A percentile compares a stretch with the other conserved stretches of the same genome.
These are phyloP conservation scores for Euphorbia pulcherrima DNA, from an alignment of 345 rosid species.

Conservation along the genomic window DNA sequence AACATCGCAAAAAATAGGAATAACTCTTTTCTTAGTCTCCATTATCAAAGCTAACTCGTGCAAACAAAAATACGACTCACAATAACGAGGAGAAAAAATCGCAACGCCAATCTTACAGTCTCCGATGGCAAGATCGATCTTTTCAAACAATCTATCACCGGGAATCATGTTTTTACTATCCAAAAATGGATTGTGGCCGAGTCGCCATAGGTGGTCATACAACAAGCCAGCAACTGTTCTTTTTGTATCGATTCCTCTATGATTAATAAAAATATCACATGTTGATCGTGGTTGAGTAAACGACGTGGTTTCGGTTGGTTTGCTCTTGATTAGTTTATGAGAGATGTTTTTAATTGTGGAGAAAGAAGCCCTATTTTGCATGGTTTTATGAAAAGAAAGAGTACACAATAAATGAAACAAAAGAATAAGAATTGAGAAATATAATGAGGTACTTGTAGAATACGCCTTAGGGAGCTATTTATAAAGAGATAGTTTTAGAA, in stretches of 20 bases:
- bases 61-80: constrained; percentile 70
- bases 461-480: background rate
- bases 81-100: constrained; percentile 72
- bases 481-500: background rate
- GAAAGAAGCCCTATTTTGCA: constrained; percentile 35
- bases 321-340: constrained; percentile 6
- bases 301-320: background rate
- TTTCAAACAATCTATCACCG: constrained; percentile 56
- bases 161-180: constrained; percentile 84
- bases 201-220: constrained; percentile 41
- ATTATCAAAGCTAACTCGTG: constrained; percentile 69
- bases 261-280: constrained; percentile 78
- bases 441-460: background rate
- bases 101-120: constrained; percentile 60
- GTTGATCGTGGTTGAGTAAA: constrained; percentile 11
- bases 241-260: constrained; percentile 76
- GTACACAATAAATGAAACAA: background rate
- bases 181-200: constrained; percentile 48
- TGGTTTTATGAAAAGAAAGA: constrained; percentile 30
- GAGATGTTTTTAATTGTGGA: constrained; percentile 26
- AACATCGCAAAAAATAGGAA: constrained; percentile 78
- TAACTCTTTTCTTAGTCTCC: constrained; percentile 60
- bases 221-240: constrained; percentile 66
- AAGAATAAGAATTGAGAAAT: background rate
- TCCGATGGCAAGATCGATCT: constrained; percentile 48